These are phyloP conservation scores for Torulaspora delbrueckii DNA, from an alignment of 805 yeast genomes.

Conservation along the genomic window DNA sequence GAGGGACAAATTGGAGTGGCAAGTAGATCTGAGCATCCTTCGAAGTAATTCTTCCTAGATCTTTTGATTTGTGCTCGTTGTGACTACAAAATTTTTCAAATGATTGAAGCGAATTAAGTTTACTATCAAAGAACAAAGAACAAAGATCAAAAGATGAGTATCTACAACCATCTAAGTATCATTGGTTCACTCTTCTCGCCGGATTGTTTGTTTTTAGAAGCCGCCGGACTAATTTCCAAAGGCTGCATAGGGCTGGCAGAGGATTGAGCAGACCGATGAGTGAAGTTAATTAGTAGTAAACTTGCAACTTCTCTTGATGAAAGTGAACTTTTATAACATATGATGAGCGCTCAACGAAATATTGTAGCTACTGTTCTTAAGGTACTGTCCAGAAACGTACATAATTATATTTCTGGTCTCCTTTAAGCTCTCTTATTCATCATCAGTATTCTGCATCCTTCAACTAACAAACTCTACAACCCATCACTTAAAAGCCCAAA, in stretches of 20 bases:
- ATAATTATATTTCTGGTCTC: not conserved
- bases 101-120: not conserved
- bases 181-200: no score
- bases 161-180: not conserved
- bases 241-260: no score
- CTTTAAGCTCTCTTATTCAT: not conserved
- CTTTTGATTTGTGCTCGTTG: not conserved
- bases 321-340: not conserved
- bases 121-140: not conserved
- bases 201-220: no score
- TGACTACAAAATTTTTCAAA: constrained; percentile 1
- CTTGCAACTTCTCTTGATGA: no score
- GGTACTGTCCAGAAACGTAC: not conserved
- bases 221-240: no score
- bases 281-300: no score
- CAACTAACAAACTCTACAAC: no score
- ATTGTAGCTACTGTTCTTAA: not conserved
- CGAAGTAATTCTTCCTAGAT: not conserved
- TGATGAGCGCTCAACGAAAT: not conserved
- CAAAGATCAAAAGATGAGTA: not conserved
- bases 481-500: not conserved
- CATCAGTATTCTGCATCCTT: not conserved
- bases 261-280: no score
- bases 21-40: constrained; percentile 3
- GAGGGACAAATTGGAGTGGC: not conserved